Percentiles rank a stretch among this genome's conserved stretches.
These are phyloP conservation scores for Nannochloris sp. DNA, from an alignment of 139 green algal genomes.

Conservation along the genomic window DNA sequence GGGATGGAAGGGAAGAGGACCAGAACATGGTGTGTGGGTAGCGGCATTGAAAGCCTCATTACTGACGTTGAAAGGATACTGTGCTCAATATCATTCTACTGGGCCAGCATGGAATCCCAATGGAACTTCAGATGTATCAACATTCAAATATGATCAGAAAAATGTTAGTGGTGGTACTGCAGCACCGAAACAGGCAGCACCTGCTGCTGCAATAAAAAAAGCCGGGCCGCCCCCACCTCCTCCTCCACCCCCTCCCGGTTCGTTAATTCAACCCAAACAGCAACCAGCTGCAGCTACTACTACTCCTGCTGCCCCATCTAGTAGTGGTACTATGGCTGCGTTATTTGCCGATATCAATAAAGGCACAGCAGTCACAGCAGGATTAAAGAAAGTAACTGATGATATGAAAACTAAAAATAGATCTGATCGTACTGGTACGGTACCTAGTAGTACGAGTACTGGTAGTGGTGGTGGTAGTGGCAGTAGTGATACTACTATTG, in stretches of 20 bases:
- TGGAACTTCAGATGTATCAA: constrained; percentile 15
- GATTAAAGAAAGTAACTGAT: constrained; percentile 85
- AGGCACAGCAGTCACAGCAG: constrained; percentile 67
- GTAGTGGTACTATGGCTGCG: constrained; percentile 28
- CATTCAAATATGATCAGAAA: constrained; percentile 38
- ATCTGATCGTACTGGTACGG: constrained; percentile 50
- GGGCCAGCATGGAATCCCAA: constrained; percentile 63
- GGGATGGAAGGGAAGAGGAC: constrained; percentile 49
- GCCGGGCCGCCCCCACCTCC: constrained; percentile 44
- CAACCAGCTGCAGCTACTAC: background rate
- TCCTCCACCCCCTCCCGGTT: constrained; percentile 35
- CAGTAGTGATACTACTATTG: no score
- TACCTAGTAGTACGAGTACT: constrained; percentile 28
- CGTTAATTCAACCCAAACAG: constrained; percentile 20
- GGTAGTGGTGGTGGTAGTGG: constrained; percentile 9
- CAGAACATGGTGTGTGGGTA: constrained; percentile 59
- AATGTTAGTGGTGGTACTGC: no score
- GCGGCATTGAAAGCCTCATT: constrained; percentile 67
- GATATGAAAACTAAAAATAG: constrained; percentile 98
- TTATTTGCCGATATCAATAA: constrained; percentile 64
- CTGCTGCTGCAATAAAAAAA: constrained; percentile 2
- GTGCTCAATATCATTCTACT: constrained; percentile 10
- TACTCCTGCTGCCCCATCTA: background rate
- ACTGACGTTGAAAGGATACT: constrained; percentile 35
- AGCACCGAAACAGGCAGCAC: background rate